These are phyloP conservation scores for Uncinocarpus reesii DNA, from an alignment of 2,329 filamentous ascomycete genomes.

Conservation along the genomic window DNA sequence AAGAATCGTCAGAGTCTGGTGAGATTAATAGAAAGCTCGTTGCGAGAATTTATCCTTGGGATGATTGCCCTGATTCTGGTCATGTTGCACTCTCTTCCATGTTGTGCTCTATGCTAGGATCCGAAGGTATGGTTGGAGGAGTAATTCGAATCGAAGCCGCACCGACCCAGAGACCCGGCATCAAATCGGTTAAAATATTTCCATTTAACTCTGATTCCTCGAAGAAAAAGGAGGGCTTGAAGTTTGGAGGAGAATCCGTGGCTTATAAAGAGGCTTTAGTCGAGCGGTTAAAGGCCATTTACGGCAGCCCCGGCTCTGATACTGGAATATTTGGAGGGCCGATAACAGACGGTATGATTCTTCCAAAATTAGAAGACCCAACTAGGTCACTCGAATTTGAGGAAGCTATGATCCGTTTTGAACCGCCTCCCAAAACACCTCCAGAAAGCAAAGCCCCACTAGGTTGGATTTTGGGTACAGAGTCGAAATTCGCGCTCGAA, in stretches of 20 bases:
- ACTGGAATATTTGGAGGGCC: constrained; percentile 67
- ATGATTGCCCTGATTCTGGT: constrained; percentile 72
- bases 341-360: constrained; percentile 75
- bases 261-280: constrained; percentile 66
- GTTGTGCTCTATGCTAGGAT: constrained; percentile 64
- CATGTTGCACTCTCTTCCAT: constrained; percentile 68
- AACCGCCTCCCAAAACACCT: constrained; percentile 42
- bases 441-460: constrained; percentile 28
- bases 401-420: constrained; percentile 73
- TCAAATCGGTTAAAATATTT: constrained; percentile 64
- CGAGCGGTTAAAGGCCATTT: constrained; percentile 61
- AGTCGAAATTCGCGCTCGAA: constrained; percentile 62
- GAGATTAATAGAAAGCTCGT: constrained; percentile 58
- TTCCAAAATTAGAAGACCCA: constrained; percentile 52
- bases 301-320: constrained; percentile 48
- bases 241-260: constrained; percentile 79
- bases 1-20: constrained; percentile 46
- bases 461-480: constrained; percentile 67
- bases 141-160: constrained; percentile 81
- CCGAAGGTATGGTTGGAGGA: constrained; percentile 66
- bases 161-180: constrained; percentile 52
- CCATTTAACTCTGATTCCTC: constrained; percentile 57
- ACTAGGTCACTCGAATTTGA: constrained; percentile 56
- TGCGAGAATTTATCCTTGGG: constrained; percentile 66
- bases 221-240: constrained; percentile 56